Evolutionary conservation across 352 stramenopile genomes (phyloP).

Genomic region (Pythium rhizo-oryzae): DNA sequence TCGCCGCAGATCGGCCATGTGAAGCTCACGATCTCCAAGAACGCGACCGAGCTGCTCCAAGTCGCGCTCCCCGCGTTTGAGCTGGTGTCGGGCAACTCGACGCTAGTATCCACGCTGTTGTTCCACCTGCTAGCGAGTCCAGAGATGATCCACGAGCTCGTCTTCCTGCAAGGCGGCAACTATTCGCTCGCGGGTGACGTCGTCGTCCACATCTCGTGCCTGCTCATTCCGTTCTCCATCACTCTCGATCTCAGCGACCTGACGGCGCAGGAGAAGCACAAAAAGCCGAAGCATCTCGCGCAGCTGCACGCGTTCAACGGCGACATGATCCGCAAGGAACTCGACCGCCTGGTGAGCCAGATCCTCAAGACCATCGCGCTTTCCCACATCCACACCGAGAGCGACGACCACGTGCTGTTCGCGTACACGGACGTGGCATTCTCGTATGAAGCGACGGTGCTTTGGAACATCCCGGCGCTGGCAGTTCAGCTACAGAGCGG

Average conservation of each 20-base stretch:
- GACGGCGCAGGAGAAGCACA: conserved; percentile 23
- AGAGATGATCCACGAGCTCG: conserved; percentile 47
- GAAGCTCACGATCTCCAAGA: conserved; percentile 56
- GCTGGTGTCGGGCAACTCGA: conserved; percentile 50
- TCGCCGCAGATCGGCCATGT: conserved; percentile 60
- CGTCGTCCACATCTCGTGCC: conserved; percentile 61
- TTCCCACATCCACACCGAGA: conserved; percentile 69
- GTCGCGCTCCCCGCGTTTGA: conserved; percentile 57
- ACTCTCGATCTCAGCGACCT: conserved; percentile 57
- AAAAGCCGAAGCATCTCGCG: neutral
- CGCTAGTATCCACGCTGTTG: conserved; percentile 45
- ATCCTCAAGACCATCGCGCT: conserved; percentile 79
- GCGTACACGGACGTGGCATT: conserved; percentile 84
- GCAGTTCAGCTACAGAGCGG: conserved; percentile 52
- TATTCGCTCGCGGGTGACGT: conserved; percentile 54
- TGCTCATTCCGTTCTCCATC: conserved; percentile 77
- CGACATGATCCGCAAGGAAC: conserved; percentile 42
- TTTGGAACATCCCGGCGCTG: conserved; percentile 82
- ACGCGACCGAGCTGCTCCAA: conserved; percentile 49
- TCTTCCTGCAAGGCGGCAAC: conserved; percentile 44
- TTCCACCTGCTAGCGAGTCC: conserved; percentile 56
- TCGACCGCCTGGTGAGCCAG: conserved; percentile 57
- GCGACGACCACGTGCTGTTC: conserved; percentile 62
- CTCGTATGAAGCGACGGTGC: conserved; percentile 52
- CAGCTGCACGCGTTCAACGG: conserved; percentile 12